Base-by-base conservation (phyloP, 2,329 filamentous ascomycete species). In the Epichloe typhina region DNA sequence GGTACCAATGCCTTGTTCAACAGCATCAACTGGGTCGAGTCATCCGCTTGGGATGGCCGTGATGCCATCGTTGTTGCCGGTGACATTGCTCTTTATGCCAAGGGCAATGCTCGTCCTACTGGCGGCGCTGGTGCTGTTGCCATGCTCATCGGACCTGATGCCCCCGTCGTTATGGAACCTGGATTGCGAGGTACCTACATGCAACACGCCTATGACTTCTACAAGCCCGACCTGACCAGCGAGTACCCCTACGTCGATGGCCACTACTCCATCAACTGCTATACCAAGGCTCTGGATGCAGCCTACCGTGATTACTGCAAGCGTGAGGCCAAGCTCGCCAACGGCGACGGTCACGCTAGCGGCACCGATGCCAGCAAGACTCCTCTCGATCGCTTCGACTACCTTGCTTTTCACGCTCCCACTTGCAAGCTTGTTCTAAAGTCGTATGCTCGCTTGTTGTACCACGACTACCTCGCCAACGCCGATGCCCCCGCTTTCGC, bases 371-470 rank as follows among this genome's bases (percentile, higher is more conserved):
- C 66, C 52, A 58, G 69, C 63, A 83, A 84, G 72, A 80, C 81
- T 39, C 71, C 76, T 46, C 70, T 93, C 53, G 86, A 91, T 68
- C 83, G 85, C 63, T 93, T 93, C 67, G 86, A 91, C 69, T 87
- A 88, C 72, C 70, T 93, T 65, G 69, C 82, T 54, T 93, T 90
- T 81, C 87, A 93, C 69, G 77, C 87, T 17, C 87, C 87, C 40
- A 91, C 83, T 56, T 93, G 87, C 83, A 93, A 93, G 75, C 76
- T 89, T 52, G 87, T 93, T 54, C 75, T 85, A 64, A 93, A 93
- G 74, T 89, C 85, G 17, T 93, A 89, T 65, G 87, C 80, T 53
- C 84, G 87, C 58, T 76, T 93, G 57, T 74, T 91, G 52, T 93
- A 93, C 77, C 88, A 91, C 66, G 87, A 93, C 72, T 93, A 84